Evolutionary conservation across 1,284 basidiomycete genomes (phyloP), one percentile per base, ranked within the genome.

Genomic region (Farysia itapuensis): DNA sequence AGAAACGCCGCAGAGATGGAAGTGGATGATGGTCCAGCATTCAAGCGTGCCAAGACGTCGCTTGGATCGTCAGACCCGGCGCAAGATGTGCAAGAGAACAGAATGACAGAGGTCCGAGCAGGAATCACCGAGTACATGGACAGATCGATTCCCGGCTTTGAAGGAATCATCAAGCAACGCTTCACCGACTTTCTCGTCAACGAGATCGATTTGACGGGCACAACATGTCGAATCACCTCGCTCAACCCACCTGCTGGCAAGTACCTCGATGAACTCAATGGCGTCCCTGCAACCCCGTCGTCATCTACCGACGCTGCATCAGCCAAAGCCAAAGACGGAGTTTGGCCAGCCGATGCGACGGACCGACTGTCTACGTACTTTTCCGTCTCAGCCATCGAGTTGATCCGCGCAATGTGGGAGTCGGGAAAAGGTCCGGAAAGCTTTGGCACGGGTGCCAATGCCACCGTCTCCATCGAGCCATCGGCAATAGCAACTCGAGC

Each of bases 401-500:
- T 28, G 4, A 20, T 67, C 7, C 49, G 43, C 21, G 36, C 37
- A n/a, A 56, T 51, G 54, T 52, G 45, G 51, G 14, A 40, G 3
- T 33, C 39, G 19, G 50, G 43, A 2, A 40, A 26, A 25, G 22
- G 32, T 14, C 37, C 40, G 4, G 48, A 39, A 13, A 43, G 22
- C 18, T 51, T 56, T 46, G 59, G 37, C 11, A 61, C 53, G 0
- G 53, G 46, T 3, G 53, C 39, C 11, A 53, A 52, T 22, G 51
- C 52, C 1, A 51, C 58, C 4, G 32, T 61, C n/a, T 45, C 44
- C 2, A 47, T 48, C 2, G 63, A 57, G 1, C 39, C 43, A 0
- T n/a, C n/a, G n/a, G 45, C 39, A 24, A 50, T 69, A 41, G 43
- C 36, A 8, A 72, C 61, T 22, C 77, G 94, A 87, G 85, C 88